Evolutionary conservation across 2,329 filamentous ascomycete species (phyloP).

Genomic region (Exophiala xenobiotica): DNA sequence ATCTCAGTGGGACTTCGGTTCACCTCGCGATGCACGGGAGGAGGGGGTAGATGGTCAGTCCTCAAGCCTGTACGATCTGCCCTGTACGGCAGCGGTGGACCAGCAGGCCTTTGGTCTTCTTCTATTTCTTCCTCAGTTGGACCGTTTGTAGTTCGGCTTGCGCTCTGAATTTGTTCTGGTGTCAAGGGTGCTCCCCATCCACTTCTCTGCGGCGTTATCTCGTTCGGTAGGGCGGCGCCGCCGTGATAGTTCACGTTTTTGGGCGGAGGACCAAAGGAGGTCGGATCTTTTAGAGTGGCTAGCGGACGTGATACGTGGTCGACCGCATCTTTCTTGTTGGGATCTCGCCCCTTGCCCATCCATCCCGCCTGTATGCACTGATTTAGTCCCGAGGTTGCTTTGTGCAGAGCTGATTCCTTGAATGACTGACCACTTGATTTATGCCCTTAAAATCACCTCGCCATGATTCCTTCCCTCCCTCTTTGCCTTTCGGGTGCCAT

Average conservation of each 20-base stretch:
- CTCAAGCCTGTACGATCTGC: constrained; percentile 69
- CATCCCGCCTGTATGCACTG: constrained; percentile 51
- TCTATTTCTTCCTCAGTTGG: constrained; percentile 28
- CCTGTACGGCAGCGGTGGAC: constrained; percentile 65
- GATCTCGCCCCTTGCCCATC: constrained; percentile 58
- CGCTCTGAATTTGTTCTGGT: constrained; percentile 38
- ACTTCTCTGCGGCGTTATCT: constrained; percentile 45
- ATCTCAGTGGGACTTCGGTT: constrained; percentile 30
- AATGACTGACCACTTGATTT: constrained; percentile 56
- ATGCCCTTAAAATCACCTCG: constrained; percentile 57
- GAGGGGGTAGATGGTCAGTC: constrained; percentile 68
- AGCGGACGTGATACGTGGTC: constrained; percentile 64
- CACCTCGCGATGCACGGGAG: constrained; percentile 56
- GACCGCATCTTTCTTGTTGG: constrained; percentile 32
- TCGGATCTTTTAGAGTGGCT: constrained; percentile 69
- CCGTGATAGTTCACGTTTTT: constrained; percentile 59
- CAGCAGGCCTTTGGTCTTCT: constrained; percentile 42
- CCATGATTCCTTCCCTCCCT: constrained; percentile 56
- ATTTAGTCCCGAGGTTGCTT: too few species aligned
- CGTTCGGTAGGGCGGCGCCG: constrained; percentile 44
- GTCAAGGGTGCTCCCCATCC: constrained; percentile 47
- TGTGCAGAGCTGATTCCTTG: too few species aligned
- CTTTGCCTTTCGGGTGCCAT: constrained; percentile 55
- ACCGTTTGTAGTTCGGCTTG: constrained; percentile 34
- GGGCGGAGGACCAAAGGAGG: constrained; percentile 77